Evolutionary conservation across 352 stramenopile species (phyloP), one percentile per base, ranked within the genome.

Genomic region (Globisporangium nunn): DNA sequence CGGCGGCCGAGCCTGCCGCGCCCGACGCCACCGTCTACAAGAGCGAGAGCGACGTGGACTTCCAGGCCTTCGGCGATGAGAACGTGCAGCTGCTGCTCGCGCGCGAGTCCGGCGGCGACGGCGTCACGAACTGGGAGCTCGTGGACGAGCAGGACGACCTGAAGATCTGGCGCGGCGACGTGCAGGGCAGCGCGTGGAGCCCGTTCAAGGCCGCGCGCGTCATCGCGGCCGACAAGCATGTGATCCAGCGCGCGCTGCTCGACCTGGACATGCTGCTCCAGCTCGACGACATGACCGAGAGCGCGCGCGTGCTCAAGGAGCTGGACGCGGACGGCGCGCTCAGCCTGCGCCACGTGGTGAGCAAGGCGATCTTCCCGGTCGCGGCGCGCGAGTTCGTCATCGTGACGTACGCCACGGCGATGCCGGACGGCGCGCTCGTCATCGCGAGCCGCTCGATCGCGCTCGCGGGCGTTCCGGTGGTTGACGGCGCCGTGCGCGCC

Each of bases 271-370:
- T 84, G 43, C 74, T 84, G 52, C 70, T 87, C 43, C 71, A 89
- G 64, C 75, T 91, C 43, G 83, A 93, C 61, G 77, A 90, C 49
- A 93, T 91, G 80, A 93, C 82, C 56, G 83, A 91, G 54, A 66
- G 66, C 17, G 52, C 86, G 18, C 62, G 71, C 30, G 81, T 83
- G 23, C 61, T 93, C 53, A 73, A 87, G 52, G 60, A 63, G 14
- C 67, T 73, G 8, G 74, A 75, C 50, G 68, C 80, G n/a, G 71
- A 78, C 6, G 76, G 78, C 50, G 70, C 68, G 56, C 51, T 89
- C 35, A 81, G 71, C 37, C 70, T 91, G 50, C 80, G 81, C 41
- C 78, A 93, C 58, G 75, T 90, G 35, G 78, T 72, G 10, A 89
- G 74, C 75, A 93, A 93, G 63, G 80, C 69, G 14, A 70, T 90